A percentile compares a stretch with the other conserved stretches of the same genome.
Evolutionary conservation across 371 early-diverging fungal genomes (phyloP).

Genomic region (Capillidium heterosporum): DNA sequence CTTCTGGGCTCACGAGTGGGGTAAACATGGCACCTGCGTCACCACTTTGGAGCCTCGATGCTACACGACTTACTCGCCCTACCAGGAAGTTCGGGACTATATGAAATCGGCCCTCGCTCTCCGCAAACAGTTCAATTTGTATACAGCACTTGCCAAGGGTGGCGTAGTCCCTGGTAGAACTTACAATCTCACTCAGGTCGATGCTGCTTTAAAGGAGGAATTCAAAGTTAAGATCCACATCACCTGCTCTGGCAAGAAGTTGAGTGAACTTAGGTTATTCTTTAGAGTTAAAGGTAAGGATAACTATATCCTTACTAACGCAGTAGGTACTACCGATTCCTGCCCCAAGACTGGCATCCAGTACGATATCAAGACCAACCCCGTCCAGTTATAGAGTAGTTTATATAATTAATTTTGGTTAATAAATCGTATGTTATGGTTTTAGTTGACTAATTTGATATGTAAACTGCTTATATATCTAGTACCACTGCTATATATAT

Average conservation of each 20-base stretch:
- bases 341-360: not conserved
- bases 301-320: not conserved
- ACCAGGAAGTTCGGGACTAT: constrained; percentile 35
- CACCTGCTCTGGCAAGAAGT: not conserved
- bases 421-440: too few relatives aligned
- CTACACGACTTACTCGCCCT: constrained; percentile 15
- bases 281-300: not conserved
- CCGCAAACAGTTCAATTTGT: constrained; percentile 35
- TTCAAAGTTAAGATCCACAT: not conserved
- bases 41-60: constrained; percentile 42
- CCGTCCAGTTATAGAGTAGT: too few relatives aligned
- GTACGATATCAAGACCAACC: not conserved
- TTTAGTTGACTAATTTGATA: too few relatives aligned
- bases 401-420: too few relatives aligned
- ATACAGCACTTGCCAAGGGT: constrained; percentile 23
- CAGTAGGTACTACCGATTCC: not conserved
- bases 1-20: constrained; percentile 49
- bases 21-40: constrained; percentile 66
- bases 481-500: too few relatives aligned
- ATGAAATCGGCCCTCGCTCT: constrained; percentile 28
- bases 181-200: not conserved
- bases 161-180: constrained; percentile 38
- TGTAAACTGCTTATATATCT: too few relatives aligned
- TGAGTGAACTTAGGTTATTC: not conserved
- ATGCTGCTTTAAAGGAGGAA: not conserved